A percentile compares a stretch with the other conserved stretches of the same genome.
Conservation (phyloP, 73 alveolate species). For the Symbiodinium pilosum region DNA sequence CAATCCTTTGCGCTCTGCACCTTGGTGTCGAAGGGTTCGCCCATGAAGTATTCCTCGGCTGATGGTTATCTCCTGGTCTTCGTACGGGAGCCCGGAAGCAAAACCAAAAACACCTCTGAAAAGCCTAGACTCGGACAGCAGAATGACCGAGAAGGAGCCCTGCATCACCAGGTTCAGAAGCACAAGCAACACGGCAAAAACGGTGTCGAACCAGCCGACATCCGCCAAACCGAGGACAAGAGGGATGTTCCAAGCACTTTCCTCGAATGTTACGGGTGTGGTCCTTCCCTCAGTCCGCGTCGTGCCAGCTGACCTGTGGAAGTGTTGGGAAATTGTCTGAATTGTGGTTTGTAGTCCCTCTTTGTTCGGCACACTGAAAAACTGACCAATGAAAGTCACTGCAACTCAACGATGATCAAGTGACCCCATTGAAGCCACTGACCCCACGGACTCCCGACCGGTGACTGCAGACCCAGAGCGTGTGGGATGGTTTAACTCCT, state of each 20-base stretch:
- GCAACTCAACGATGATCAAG: too few species aligned
- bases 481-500: neutral
- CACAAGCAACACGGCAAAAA: neutral
- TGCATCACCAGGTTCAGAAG: conserved; percentile 4
- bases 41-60: conserved; percentile 22
- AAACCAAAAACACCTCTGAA: too few species aligned
- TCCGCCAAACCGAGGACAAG: neutral
- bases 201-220: neutral
- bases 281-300: neutral
- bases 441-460: too few species aligned
- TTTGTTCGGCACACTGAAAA: neutral
- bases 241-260: conserved; percentile 23
- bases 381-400: too few species aligned
- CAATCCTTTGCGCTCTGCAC: neutral
- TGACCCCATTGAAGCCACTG: too few species aligned
- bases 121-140: neutral
- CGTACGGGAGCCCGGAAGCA: too few species aligned
- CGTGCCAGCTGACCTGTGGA: neutral
- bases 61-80: too few species aligned
- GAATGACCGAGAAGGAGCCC: neutral
- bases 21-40: neutral
- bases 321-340: too few species aligned
- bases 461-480: neutral
- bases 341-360: too few species aligned
- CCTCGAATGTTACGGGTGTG: neutral